Evolutionary conservation across 768 basidiomycete genomes (phyloP), one percentile per base, ranked within the genome.

Genomic region (Podaxis carcinomalis): DNA sequence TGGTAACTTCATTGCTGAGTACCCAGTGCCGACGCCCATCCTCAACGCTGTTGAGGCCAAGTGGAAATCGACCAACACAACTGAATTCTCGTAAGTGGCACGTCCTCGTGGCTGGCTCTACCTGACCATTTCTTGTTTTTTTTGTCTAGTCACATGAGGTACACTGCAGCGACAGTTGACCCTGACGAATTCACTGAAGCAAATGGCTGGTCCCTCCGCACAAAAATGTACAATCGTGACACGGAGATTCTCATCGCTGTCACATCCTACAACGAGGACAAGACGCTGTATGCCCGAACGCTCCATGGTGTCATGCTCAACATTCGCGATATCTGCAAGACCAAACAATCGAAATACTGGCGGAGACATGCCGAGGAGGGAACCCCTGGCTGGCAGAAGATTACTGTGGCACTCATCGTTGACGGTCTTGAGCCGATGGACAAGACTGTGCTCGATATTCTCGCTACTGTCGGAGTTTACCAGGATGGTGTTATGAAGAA

Each of bases 401-500:
- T 98, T 67, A 86, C 86, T 3, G 93, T 96, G 21, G 89, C 91
- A 44, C 84, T 96, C 59, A 92, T 96, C 65, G 85, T 94, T 51
- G 95, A 98, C 74, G 95, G 96, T 67, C 83, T 97, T 42, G 93
- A 94, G 63, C 78, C 93, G 4, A 95, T 96, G 90, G 94, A 98
- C 81, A 97, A 97, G 80, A 91, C 87, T 56, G 90, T 95, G 3
- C 78, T 96, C 58, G 93, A 95, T 77, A 68, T 95, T 65, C 78
- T 96, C 44, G 92, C 93, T 5, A 95, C 94, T 4, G 81, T 95
- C 27, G 94, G 94, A 32, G 90, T 93, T 4, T 96, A 96, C 69
- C 94, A 96, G 74, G 94, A 96, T 70, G 94, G 93, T 70, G 82
- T 96, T 63, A 94, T 95, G 90, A 95, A 95, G 77, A 95, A 93